Base-by-base conservation (phyloP, 306 rosid species). In the Crataegus laevigata region DNA sequence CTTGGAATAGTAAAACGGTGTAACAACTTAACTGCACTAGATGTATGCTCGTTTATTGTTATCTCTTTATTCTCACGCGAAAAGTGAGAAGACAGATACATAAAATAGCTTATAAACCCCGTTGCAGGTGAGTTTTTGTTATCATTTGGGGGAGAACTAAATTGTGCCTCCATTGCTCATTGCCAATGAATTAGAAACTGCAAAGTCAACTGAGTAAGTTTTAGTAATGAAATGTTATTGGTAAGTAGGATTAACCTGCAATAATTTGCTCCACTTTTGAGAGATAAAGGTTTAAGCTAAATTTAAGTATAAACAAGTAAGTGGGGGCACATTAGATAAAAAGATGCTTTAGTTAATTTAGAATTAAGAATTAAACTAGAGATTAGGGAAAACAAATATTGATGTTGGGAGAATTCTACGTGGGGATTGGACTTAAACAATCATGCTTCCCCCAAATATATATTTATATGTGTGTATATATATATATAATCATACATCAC, bases 401-500 rank as follows among this genome's bases (percentile, higher is more conserved):
- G 43, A 24, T 50, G 43, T 40, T 15, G 18, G 68, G 82, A 68
- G 78, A 67, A 50, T 50, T 50, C 54, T 15, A 50, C 76, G 81
- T 21, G 6, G 40, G 66, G 11, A 13, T 60, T 60, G 66, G 66
- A 68, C 82, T 65, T 77, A 72, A 32, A 68, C 66, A 79, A 75
- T 75, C 67, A 84, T 75, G 77, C 77, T 58, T 77, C 73, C 80
- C 60, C 47, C 15, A 57, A 57, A 81, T 50, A 50, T 50, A 47
- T 15, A 43, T 43, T 3, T 13, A 13, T 12, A 80, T 78, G 76
- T 87, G 74, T 85, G 74, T 85, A 77, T 22, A 4, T 34, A 71
- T 68, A 91, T 72, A 24, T 26, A 86, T 75, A 89, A 78, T 89
- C 82, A 85, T 85, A 86, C 79, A 87, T 83, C 87, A 86, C 90